Evolutionary conservation across 1,284 basidiomycete species (phyloP).

Genomic region (Meira nashicola): DNA sequence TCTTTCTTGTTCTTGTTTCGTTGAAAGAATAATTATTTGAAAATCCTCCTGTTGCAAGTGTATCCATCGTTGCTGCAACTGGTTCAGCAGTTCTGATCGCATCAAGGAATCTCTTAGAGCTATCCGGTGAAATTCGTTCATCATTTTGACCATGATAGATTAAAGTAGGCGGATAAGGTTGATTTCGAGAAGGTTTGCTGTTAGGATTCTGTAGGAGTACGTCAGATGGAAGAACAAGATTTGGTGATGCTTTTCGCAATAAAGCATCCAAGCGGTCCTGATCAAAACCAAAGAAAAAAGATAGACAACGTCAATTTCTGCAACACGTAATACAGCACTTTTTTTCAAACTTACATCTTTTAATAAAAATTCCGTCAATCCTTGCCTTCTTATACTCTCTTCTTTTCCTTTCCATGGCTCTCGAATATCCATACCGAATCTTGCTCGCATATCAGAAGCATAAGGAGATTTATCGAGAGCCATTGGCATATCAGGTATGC

Average conservation of each 20-base stretch:
- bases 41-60: not conserved
- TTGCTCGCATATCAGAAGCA: constrained; percentile 1
- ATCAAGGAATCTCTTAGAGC: not conserved
- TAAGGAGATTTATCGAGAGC: constrained; percentile 8
- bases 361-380: constrained; percentile 2
- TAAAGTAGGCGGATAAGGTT: constrained; percentile 6
- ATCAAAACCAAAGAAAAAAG: too few relatives aligned
- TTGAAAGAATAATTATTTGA: not conserved
- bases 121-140: not conserved
- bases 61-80: constrained; percentile 3
- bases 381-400: constrained; percentile 3
- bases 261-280: not conserved
- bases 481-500: constrained; percentile 2
- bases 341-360: not conserved
- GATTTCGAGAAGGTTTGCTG: not conserved
- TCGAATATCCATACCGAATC: constrained; percentile 8
- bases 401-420: constrained; percentile 5
- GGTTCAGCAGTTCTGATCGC: not conserved
- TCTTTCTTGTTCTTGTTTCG: not conserved
- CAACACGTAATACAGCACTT: not conserved
- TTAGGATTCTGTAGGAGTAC: not conserved
- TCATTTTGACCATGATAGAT: constrained; percentile 6
- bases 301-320: not conserved
- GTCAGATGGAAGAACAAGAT: constrained; percentile 1
- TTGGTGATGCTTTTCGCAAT: constrained; percentile 1